phyloP scores from a whole-genome alignment of 2,329 filamentous ascomycete genomes.

The Microsporum audouinii region DNA sequence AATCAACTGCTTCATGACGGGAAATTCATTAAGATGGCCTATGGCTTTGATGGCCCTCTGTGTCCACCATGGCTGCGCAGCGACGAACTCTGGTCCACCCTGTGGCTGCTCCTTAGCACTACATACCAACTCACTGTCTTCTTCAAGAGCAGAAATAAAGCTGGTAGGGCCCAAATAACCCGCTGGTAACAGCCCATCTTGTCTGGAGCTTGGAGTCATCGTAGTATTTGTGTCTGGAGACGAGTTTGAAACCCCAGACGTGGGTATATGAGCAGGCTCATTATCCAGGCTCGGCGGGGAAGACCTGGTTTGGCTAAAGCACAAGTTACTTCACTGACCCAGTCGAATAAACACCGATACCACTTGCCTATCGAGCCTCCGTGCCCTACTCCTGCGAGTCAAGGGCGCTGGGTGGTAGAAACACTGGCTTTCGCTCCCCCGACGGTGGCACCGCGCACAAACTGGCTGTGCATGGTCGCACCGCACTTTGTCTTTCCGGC shows the following conservation, averaged over 20 bases:
- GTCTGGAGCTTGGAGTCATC: not conserved
- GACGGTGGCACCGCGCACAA: constrained; percentile 15
- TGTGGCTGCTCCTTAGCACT: not conserved
- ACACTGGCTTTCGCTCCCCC: constrained; percentile 14
- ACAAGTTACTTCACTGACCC: not conserved
- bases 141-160: not conserved
- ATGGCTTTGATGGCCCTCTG: not conserved
- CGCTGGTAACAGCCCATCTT: not conserved
- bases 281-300: not conserved
- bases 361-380: not conserved
- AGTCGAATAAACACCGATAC: not conserved
- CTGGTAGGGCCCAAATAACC: constrained; percentile 1
- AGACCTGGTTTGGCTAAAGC: not conserved
- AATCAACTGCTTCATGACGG: not conserved
- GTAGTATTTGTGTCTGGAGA: not conserved
- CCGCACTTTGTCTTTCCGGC: constrained; percentile 14
- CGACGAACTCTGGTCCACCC: not conserved
- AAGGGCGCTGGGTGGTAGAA: constrained; percentile 16
- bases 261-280: not conserved
- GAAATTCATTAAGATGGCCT: not conserved
- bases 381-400: not conserved
- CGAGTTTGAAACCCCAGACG: not conserved
- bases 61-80: not conserved
- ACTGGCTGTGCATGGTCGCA: constrained; percentile 16
- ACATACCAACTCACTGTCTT: not conserved